Percentiles rank a stretch among this genome's conserved stretches.
These are phyloP conservation scores for Talaromyces sp. DNA, from an alignment of 2,329 filamentous ascomycete genomes.

Conservation along the genomic window DNA sequence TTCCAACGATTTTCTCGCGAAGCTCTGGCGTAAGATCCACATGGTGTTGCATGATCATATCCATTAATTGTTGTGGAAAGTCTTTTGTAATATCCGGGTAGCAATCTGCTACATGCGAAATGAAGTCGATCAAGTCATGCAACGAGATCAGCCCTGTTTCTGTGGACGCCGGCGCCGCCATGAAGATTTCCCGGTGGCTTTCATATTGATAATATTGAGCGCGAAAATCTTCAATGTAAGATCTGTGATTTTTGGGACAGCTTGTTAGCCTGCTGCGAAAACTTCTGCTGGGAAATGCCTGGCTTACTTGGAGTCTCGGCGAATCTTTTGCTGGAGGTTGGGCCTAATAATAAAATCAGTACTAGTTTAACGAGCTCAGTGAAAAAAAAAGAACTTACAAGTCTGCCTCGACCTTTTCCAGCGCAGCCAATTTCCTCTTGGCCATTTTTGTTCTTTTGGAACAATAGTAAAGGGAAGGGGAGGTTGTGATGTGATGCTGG, in stretches of 20 bases:
- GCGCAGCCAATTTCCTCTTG: conserved; percentile 83
- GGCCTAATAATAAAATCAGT: conserved; percentile 47
- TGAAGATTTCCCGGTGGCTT: conserved; percentile 84
- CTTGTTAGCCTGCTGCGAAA: not conserved
- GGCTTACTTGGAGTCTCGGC: conserved; percentile 71
- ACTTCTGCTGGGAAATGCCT: not conserved
- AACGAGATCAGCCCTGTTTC: conserved; percentile 77
- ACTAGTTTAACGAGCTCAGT: not conserved
- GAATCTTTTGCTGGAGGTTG: conserved; percentile 87
- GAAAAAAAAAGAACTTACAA: conserved; percentile 48
- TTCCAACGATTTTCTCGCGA: conserved; percentile 90
- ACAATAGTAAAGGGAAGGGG: not conserved
- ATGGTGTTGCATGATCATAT: conserved; percentile 78
- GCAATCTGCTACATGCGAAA: conserved; percentile 89
- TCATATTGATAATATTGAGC: conserved; percentile 90
- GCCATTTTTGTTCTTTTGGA: conserved; percentile 51
- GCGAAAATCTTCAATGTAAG: conserved; percentile 84
- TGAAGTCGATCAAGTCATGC: conserved; percentile 86
- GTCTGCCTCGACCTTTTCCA: conserved; percentile 94
- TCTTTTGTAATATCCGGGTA: conserved; percentile 74
- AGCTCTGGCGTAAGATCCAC: conserved; percentile 75
- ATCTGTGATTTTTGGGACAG: conserved; percentile 44
- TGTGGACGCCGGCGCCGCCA: conserved; percentile 74
- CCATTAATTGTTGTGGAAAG: conserved; percentile 77
- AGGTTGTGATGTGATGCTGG: not conserved